Evolutionary conservation across 2,329 filamentous ascomycete species (phyloP).

Genomic region (Mariannaea sp.): DNA sequence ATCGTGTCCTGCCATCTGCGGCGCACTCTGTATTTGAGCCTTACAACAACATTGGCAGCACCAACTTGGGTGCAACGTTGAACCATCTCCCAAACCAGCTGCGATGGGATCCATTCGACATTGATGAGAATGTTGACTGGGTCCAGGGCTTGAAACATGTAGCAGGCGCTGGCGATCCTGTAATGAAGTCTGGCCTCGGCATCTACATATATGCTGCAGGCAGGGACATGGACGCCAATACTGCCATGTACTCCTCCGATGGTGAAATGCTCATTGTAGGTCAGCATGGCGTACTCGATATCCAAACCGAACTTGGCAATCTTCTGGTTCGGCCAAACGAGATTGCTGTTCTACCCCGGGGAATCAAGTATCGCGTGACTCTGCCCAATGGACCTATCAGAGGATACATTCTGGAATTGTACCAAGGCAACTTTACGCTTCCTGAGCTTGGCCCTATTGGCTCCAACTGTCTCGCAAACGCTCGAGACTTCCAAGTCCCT

Average conservation of each 20-base stretch:
- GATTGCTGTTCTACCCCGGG: slow-evolving; percentile 75
- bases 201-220: slow-evolving; percentile 82
- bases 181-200: slow-evolving; percentile 78
- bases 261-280: slow-evolving; percentile 78
- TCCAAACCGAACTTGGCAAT: slow-evolving; percentile 75
- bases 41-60: neutral
- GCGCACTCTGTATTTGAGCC: slow-evolving; percentile 57
- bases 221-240: slow-evolving; percentile 70
- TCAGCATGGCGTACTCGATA: slow-evolving; percentile 74
- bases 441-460: slow-evolving; percentile 76
- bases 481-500: slow-evolving; percentile 75
- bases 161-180: slow-evolving; percentile 79
- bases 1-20: slow-evolving; percentile 68
- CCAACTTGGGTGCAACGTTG: slow-evolving; percentile 34
- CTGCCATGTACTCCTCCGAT: slow-evolving; percentile 84
- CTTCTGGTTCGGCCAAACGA: slow-evolving; percentile 78
- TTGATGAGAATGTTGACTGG: slow-evolving; percentile 64
- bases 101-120: slow-evolving; percentile 80
- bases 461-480: slow-evolving; percentile 72
- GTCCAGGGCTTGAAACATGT: slow-evolving; percentile 67
- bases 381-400: slow-evolving; percentile 64
- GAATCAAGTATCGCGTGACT: slow-evolving; percentile 71
- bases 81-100: slow-evolving; percentile 71
- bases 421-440: slow-evolving; percentile 71
- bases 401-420: slow-evolving; percentile 77